Base-by-base conservation (phyloP, 495 filamentous ascomycete species). In the Tuber borchii region DNA sequence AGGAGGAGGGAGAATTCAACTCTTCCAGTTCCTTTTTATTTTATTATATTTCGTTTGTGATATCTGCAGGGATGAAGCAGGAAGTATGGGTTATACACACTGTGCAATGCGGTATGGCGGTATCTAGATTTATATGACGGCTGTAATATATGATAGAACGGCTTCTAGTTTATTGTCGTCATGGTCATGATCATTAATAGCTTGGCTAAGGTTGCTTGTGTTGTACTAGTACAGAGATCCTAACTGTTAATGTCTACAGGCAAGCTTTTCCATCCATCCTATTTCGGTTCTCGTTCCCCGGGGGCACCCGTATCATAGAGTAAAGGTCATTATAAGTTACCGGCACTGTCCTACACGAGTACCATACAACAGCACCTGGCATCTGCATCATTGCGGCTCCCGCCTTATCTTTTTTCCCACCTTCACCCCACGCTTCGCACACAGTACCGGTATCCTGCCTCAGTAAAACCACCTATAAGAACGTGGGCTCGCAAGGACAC, bases 1-100 rank as follows among this genome's bases (percentile, higher is more conserved):
- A 14, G 56, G 31, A 34, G 26, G 56, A 65, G 56, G 56, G 56
- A 65, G 56, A 65, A 65, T 65, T 65, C 56, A 65, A 65, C 56
- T 65, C 56, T 65, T 16, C 56, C 56, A 34, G 56, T 65, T 14
- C 34, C 14, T 19, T 34, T 10, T n/a, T n/a, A 9, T n/a, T 10
- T 65, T 34, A 5, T 65, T 31, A 65, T 46, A 46, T 17, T 19
- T 46, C 45, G 45, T 46, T 61, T 65, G 34, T 34, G 12, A 61
- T 61, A n/a, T 19, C 56, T 65, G 26, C 56, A 65, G 1, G 56
- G 26, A 65, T 65, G 56, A 65, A 34, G 51, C n/a, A 61, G 2
- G 17, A 14, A 17, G 56, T 34, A 34, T 17, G 31, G 14, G n/a
- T 61, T 31, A 61, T 61, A 26, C n/a, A 46, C 16, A 61, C 2